Evolutionary conservation across 441 rosid genomes (phyloP).

Genomic region (Jatropha multifida): DNA sequence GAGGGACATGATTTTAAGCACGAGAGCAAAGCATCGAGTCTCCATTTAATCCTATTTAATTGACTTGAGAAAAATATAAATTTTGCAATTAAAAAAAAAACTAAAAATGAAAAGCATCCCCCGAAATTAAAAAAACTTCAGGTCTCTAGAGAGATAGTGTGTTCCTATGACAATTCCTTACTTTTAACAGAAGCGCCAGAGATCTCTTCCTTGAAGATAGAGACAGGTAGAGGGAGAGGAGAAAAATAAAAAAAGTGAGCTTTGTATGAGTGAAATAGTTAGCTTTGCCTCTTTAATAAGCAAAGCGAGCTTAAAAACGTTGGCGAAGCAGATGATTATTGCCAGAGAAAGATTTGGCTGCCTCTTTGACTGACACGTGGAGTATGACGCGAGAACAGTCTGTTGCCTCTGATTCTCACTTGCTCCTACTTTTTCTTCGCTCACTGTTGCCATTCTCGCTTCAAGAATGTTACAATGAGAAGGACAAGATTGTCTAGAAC

Average conservation of each 20-base stretch:
- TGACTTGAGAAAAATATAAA: not conserved
- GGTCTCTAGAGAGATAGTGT: not conserved
- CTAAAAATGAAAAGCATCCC: not conserved
- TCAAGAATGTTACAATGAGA: not conserved
- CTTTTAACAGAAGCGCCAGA: conserved; percentile 41
- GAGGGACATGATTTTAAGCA: not conserved
- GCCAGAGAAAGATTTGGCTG: conserved; percentile 1
- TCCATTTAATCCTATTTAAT: conserved; percentile 4
- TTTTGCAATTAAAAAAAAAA: not conserved
- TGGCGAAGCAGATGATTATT: conserved; percentile 21
- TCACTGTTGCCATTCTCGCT: no score
- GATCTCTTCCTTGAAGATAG: conserved; percentile 44
- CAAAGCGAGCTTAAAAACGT: conserved; percentile 26
- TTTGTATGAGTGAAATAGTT: conserved; percentile 26
- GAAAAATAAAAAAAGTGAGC: conserved; percentile 6
- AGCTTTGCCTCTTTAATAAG: conserved; percentile 61
- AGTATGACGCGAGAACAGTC: not conserved
- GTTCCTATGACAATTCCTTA: conserved; percentile 37
- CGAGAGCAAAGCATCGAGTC: conserved; percentile 8
- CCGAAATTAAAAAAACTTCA: not conserved
- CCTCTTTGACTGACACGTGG: conserved; percentile 26
- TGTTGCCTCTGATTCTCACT: not conserved
- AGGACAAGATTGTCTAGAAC: no score
- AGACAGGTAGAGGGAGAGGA: conserved; percentile 21
- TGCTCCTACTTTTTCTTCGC: not conserved